A percentile compares a stretch with the other conserved stretches of the same genome.
These are phyloP conservation scores for Myriangium duriaei DNA, from an alignment of 2,329 filamentous ascomycete genomes.

Conservation along the genomic window DNA sequence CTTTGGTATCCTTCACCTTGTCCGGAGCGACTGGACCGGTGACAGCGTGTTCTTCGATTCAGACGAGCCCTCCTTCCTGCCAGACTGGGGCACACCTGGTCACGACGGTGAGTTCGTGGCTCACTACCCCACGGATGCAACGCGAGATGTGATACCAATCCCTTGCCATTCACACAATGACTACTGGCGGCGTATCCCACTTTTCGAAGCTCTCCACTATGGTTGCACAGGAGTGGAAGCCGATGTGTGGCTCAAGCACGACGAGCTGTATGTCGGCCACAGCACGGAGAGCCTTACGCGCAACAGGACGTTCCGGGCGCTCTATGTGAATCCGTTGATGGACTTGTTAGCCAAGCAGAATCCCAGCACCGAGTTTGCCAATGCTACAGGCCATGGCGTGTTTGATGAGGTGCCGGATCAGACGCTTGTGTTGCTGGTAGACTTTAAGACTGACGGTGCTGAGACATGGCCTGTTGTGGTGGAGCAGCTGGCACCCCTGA, in stretches of 20 bases:
- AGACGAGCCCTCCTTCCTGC: constrained; percentile 21
- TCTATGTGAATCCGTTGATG: constrained; percentile 55
- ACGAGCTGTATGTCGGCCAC: constrained; percentile 53
- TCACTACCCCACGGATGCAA: constrained; percentile 28
- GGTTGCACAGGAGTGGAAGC: constrained; percentile 55
- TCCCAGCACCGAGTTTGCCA: constrained; percentile 34
- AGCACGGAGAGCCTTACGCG: constrained; percentile 40
- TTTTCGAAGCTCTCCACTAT: constrained; percentile 48
- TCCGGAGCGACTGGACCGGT: constrained; percentile 27
- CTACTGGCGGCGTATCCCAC: constrained; percentile 52
- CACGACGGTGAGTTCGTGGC: constrained; percentile 23
- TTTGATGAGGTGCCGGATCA: constrained; percentile 29
- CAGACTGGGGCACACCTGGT: constrained; percentile 30
- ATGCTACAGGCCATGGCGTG: constrained; percentile 39
- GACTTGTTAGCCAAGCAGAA: constrained; percentile 45
- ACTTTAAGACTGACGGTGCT: constrained; percentile 50
- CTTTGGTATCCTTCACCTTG: constrained; percentile 28
- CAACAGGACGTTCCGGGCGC: constrained; percentile 45
- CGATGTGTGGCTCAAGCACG: constrained; percentile 49
- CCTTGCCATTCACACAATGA: constrained; percentile 58
- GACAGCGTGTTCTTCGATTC: constrained; percentile 27
- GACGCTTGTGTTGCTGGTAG: constrained; percentile 50
- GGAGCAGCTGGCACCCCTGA: constrained; percentile 45
- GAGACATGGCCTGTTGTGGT: constrained; percentile 42
- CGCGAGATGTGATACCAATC: constrained; percentile 37